Base-by-base conservation (phyloP, 805 yeast genomes). In the Wickerhamia fluorescens region DNA sequence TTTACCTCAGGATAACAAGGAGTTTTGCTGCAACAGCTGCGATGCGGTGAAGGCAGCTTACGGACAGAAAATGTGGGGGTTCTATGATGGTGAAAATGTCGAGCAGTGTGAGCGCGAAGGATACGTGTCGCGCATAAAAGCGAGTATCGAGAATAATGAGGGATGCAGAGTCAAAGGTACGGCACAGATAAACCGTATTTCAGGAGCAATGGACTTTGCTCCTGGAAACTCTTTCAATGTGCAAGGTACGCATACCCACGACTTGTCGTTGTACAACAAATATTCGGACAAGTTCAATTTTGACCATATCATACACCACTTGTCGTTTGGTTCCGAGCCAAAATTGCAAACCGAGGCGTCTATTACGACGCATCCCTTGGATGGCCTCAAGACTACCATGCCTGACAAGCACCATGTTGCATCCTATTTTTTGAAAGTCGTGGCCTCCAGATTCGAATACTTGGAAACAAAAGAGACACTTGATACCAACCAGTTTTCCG, bases 201-300 rank as follows among this genome's bases (percentile, higher is more conserved):
- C 81, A 14, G 98, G 98, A 27, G 82, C 85, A 47, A 59, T 92
- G 38, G 97, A 92, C 61, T 87, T 92, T 67, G 96, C 96, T 1
- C 97, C 98, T 4, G 98, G 98, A 23, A 75, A 81, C 15, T 76
- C 94, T 2, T 68, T 66, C 45, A 71, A 78, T 22, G 53, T 58
- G 33, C 55, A 59, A 7, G 75, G 73, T 11, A 68, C 69, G 28
- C 98, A 92, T 53, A 67, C 73, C 35, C 98, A 92, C 59, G 98
- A 92, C 49, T 56, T 82, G 31, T 80, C 95, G 6, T 64, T 85
- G 30, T 92, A 72, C 57, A 59, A 61, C 17, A 65, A 73, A 38
- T 65, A 68, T 36, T 54, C 56, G 1, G 69, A 68, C 33, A 73
- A 72, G 35, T 76, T 83, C 53, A 73, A 82, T 37, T 81, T 92